Conservation (phyloP, 352 stramenopile genomes). For the Pythium myriotylum region DNA sequence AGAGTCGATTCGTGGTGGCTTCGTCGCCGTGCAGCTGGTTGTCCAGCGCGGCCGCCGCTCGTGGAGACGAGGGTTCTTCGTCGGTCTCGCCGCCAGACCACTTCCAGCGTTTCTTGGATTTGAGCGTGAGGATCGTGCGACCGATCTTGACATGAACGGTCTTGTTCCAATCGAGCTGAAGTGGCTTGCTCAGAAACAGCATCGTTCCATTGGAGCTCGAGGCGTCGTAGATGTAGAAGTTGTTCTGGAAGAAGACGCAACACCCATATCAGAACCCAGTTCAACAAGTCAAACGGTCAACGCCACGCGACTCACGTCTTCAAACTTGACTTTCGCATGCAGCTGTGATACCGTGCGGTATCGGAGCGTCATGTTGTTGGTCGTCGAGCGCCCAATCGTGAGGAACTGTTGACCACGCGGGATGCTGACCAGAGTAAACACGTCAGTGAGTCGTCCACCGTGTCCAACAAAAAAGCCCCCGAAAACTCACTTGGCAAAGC, state of each 20-base stretch:
- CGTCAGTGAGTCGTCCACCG: constrained; percentile 4
- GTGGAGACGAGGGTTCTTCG: constrained; percentile 23
- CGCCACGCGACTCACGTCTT: constrained; percentile 57
- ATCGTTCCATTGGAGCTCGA: constrained; percentile 86
- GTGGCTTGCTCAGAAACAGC: constrained; percentile 77
- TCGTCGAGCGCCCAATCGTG: constrained; percentile 80
- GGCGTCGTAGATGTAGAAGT: constrained; percentile 79
- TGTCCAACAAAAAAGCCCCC: not conserved
- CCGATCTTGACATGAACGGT: constrained; percentile 84
- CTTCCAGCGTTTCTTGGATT: constrained; percentile 86
- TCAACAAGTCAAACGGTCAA: constrained; percentile 2
- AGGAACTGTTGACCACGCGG: constrained; percentile 69
- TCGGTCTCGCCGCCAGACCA: constrained; percentile 46
- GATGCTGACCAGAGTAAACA: constrained; percentile 41
- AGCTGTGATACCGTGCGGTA: constrained; percentile 87
- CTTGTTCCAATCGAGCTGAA: constrained; percentile 86
- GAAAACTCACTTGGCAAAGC: constrained; percentile 84
- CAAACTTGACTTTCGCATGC: constrained; percentile 80
- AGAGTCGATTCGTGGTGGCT: constrained; percentile 6
- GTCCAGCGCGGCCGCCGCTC: not conserved
- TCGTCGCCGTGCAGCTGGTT: constrained; percentile 12
- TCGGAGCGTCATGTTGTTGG: constrained; percentile 84
- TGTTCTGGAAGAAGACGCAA: constrained; percentile 43
- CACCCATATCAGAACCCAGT: not conserved
- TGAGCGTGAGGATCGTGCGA: constrained; percentile 81